phyloP scores from a whole-genome alignment of 257 asterid species.

The Solanum ahanhuiri region DNA sequence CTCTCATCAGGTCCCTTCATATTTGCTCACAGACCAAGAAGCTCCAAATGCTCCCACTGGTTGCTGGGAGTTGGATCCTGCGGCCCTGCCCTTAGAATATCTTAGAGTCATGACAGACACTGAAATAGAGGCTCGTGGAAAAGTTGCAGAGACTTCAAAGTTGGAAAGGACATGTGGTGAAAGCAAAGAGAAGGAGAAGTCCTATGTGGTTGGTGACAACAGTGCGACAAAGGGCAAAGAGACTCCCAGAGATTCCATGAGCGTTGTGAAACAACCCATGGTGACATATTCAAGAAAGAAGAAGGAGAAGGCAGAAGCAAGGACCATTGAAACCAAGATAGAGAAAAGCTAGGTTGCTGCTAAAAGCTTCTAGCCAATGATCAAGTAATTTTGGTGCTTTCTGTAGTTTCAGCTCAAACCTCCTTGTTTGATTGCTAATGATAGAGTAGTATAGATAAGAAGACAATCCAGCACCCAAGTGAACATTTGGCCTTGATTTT shows the following conservation, averaged over 20 bases:
- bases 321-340: not conserved
- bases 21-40: constrained; percentile 35
- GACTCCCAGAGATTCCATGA: constrained; percentile 4
- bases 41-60: constrained; percentile 32
- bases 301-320: not conserved
- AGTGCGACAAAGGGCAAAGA: not conserved
- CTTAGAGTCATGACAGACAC: constrained; percentile 29
- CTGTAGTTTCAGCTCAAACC: not conserved
- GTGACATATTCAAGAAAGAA: constrained; percentile 25
- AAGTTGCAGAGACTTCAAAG: constrained; percentile 1
- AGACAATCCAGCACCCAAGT: not conserved
- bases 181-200: constrained; percentile 3
- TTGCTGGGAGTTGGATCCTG: constrained; percentile 68
- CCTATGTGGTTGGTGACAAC: not conserved
- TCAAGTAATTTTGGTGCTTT: not conserved
- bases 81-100: constrained; percentile 64
- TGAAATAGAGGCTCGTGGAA: constrained; percentile 12
- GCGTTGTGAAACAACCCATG: not conserved
- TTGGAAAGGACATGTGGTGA: not conserved
- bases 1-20: constrained; percentile 66
- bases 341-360: not conserved
- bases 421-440: not conserved
- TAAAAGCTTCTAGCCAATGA: not conserved
- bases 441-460: not conserved
- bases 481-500: not conserved